Conservation (phyloP, 2,329 filamentous ascomycete species). For the Escovopsis sp. region DNA sequence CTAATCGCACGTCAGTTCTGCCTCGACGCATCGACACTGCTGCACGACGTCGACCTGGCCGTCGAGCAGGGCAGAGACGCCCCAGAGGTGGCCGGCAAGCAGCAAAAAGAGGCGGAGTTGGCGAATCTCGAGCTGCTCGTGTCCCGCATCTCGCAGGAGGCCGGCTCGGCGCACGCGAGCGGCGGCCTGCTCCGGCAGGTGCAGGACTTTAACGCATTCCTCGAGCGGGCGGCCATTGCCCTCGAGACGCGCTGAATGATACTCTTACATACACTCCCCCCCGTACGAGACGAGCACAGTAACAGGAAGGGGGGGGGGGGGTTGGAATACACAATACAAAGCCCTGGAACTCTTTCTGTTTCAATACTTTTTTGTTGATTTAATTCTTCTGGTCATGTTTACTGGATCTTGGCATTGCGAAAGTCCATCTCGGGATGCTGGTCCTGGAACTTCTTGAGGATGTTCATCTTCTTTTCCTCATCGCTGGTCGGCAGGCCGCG, state of each 20-base stretch:
- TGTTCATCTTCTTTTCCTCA: constrained; percentile 87
- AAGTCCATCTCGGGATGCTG: constrained; percentile 64
- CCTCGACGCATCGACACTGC: constrained; percentile 38
- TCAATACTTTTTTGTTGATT: constrained; percentile 4
- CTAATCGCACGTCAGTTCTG: constrained; percentile 19
- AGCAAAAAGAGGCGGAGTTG: constrained; percentile 34
- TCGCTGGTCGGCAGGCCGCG: constrained; percentile 76
- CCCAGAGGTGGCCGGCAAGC: constrained; percentile 27
- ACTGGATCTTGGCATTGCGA: constrained; percentile 51
- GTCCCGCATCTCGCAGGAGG: constrained; percentile 37
- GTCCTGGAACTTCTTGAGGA: constrained; percentile 81
- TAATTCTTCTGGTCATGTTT: constrained; percentile 5
- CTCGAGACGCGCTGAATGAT: constrained; percentile 31
- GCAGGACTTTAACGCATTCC: constrained; percentile 45
- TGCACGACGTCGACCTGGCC: constrained; percentile 48
- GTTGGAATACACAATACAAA: no score
- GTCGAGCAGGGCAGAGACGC: constrained; percentile 35
- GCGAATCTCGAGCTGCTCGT: constrained; percentile 42
- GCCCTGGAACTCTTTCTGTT: neutral
- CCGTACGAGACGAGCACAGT: constrained; percentile 4
- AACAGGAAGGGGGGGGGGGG: no score
- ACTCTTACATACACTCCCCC: constrained; percentile 3
- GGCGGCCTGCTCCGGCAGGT: constrained; percentile 42
- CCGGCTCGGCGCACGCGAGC: constrained; percentile 30
- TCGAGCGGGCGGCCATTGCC: constrained; percentile 43